Base-by-base conservation (phyloP, 176 grass and related monocot genomes). In the Carex pumila region DNA sequence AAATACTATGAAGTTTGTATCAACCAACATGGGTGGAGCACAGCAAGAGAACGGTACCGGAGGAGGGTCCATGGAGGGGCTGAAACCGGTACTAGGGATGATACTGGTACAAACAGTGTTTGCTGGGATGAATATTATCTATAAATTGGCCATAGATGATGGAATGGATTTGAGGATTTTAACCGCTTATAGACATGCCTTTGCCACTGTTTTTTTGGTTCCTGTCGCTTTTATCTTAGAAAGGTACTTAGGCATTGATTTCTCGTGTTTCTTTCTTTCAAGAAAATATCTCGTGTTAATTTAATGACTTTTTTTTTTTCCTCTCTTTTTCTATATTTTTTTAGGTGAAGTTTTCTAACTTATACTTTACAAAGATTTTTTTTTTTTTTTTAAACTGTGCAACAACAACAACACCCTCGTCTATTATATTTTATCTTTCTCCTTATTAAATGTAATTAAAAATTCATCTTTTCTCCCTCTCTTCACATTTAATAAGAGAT, bases 111-210 rank as follows among this genome's bases (percentile, higher is more conserved):
- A 95, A 89, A 80, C 87, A 7, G 84, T 79, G 0, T 93, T 93
- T 70, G 91, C 96, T 19, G 93, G 89, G 22, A 87, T 92, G 2
- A 99, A 99, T 81, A 84, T 99, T 67, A 88, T 99, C 83, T 99
- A 93, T 85, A 95, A 99, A 90, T 85, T 99, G 1, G 96, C 96
- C 0, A 86, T 99, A 36, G 83, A 59, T 74, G 96, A 95, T 85
- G 96, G 96, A 72, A 99, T 99, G 96, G 91, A 93, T 88, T 88
- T 94, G 91, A 75, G 88, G 54, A 80, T 99, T 13, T 87, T 95
- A 41, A 65, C 90, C 32, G 89, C 93, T 54, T 95, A 95, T 80
- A 88, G 93, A 30, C 95, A 92, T 80, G 87, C 94, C 86, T 95
- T 95, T 79, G 93, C 93, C 53, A 85, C 91, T 71, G 85, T 67